Percentiles rank a stretch among this genome's conserved stretches.
These are phyloP conservation scores for Didymella lethalis DNA, from an alignment of 2,329 filamentous ascomycete genomes.

Conservation along the genomic window DNA sequence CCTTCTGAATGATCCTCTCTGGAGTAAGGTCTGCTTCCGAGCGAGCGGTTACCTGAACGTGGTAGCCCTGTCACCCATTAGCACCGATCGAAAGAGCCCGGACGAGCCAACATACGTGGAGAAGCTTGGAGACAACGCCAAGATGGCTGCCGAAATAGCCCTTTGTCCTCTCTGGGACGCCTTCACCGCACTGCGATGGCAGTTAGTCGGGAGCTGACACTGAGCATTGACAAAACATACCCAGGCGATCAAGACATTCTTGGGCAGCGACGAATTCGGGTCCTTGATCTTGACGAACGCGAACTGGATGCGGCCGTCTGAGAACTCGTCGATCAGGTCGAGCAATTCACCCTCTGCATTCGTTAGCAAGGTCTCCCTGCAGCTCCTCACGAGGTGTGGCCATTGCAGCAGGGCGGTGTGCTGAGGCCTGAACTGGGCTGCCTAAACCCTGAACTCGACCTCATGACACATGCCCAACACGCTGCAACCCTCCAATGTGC, in stretches of 20 bases:
- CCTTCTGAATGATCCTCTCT: constrained; percentile 88
- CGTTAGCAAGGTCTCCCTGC: constrained; percentile 2
- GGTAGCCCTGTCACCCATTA: constrained; percentile 71
- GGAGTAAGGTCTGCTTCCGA: constrained; percentile 89
- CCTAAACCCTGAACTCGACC: constrained; percentile 2
- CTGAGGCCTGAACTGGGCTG: constrained; percentile 27
- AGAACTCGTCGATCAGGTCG: constrained; percentile 94
- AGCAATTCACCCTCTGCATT: constrained; percentile 82
- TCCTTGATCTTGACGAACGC: constrained; percentile 97
- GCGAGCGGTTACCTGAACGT: constrained; percentile 95
- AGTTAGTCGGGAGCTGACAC: constrained; percentile 11
- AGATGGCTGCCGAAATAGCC: constrained; percentile 98
- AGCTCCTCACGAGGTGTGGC: not conserved
- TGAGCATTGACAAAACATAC: constrained; percentile 48
- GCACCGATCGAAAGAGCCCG: constrained; percentile 25
- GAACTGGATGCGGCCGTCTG: constrained; percentile 94
- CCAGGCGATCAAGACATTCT: constrained; percentile 93
- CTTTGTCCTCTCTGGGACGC: constrained; percentile 97
- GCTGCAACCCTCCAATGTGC: not conserved
- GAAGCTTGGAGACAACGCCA: constrained; percentile 85
- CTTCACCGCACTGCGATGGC: constrained; percentile 77
- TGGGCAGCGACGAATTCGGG: constrained; percentile 86
- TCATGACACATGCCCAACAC: not conserved
- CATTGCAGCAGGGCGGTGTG: constrained; percentile 1
- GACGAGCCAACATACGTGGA: constrained; percentile 68